Evolutionary conservation across 2,329 filamentous ascomycete species (phyloP).

Genomic region (Beauveria medogensis): DNA sequence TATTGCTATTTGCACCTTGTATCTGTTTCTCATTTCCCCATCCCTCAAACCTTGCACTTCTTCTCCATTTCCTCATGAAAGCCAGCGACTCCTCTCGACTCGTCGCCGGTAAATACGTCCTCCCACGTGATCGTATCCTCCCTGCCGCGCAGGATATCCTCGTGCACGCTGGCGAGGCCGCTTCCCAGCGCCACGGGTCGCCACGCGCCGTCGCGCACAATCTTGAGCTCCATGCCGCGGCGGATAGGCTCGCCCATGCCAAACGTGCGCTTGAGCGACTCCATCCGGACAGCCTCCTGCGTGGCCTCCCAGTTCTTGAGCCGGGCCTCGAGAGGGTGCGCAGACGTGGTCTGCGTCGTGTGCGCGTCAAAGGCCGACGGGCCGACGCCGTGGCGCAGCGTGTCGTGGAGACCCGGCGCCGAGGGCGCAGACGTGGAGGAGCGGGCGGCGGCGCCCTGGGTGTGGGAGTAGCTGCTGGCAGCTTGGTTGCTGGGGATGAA

Average conservation of each 20-base stretch:
- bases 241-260: slow-evolving; percentile 89
- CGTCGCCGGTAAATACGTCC: slow-evolving; percentile 80
- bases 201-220: slow-evolving; percentile 73
- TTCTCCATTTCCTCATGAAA: slow-evolving; percentile 93
- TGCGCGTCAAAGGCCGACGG: slow-evolving; percentile 46
- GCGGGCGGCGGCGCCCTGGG: slow-evolving; percentile 28
- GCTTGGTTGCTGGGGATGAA: slow-evolving; percentile 68
- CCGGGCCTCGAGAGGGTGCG: slow-evolving; percentile 87
- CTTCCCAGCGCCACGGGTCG: slow-evolving; percentile 61
- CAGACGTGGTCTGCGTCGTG: slow-evolving; percentile 32
- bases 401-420: slow-evolving; percentile 88
- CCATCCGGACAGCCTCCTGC: slow-evolving; percentile 82
- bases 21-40: background rate
- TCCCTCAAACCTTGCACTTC: slow-evolving; percentile 62
- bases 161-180: slow-evolving; percentile 61
- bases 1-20: background rate
- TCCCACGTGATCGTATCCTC: slow-evolving; percentile 83
- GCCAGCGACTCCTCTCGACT: slow-evolving; percentile 59
- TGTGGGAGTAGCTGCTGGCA: slow-evolving; percentile 57
- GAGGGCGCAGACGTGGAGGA: slow-evolving; percentile 67
- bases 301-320: slow-evolving; percentile 85
- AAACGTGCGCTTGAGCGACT: slow-evolving; percentile 76
- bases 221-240: slow-evolving; percentile 91
- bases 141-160: slow-evolving; percentile 76
- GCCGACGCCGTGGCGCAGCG: slow-evolving; percentile 74